Base-by-base conservation (phyloP, 805 yeast genomes). In the Tetrapisispora arboricola region DNA sequence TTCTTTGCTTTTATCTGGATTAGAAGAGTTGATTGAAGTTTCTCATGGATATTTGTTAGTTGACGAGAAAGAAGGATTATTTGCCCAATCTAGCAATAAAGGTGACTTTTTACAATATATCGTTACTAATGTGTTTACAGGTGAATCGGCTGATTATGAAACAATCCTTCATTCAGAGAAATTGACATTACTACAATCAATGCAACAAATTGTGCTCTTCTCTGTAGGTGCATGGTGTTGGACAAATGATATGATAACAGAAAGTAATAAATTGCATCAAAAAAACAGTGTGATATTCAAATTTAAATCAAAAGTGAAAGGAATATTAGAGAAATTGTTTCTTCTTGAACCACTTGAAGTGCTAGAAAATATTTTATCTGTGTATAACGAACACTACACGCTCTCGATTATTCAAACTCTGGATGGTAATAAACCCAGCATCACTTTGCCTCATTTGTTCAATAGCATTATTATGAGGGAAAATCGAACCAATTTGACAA, bases 391-490 rank as follows among this genome's bases (percentile, higher is more conserved):
- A 15, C 50, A 57, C 6, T 45, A 46, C 21, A 46, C 53, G 5
- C 49, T 50, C 20, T 48, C 58, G 7, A 51, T 72, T 6, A 65
- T 76, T 11, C 86, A 84, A 56, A 79, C 83, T 2, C 63, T 88
- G 37, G 96, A 88, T 61, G 90, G 92, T 0, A 82, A 94, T 7
- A 75, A 84, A 47, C 83, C 94, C 0, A 83, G 78, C 42, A 51
- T 75, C 5, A 82, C 94, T 0, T 64, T 86, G 12, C 88, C 94
- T 0, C 71, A 74, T 49, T 63, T 87, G 4, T 66, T 84, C 48
- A 68, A 73, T 27, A 53, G 61, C 16, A 40, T 58, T 12, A 49
- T 58, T 7, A 32, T 41, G 29, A 53, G 64, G 28, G 54, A 53
- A 38, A 55, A 59, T 31, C 47, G 44, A 17, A 47, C 32, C 31